Conservation (phyloP, 1,284 basidiomycete species). For the Microbotryomycetes sp. region DNA sequence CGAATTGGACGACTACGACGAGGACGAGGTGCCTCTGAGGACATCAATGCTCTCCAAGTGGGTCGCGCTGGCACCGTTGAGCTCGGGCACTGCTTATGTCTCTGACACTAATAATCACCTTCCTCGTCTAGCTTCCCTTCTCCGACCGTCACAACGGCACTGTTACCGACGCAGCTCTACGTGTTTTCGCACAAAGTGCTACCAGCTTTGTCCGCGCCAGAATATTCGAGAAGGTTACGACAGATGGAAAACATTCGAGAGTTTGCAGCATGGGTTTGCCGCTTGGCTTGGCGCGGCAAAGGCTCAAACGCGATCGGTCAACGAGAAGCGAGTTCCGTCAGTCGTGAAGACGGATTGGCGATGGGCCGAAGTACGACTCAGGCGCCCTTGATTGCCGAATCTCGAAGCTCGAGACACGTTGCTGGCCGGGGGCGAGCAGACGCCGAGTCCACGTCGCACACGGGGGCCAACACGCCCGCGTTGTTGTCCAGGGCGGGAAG, state of each 20-base stretch:
- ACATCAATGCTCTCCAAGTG: constrained; percentile 31
- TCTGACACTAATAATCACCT: background rate
- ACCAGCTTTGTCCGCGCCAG: constrained; percentile 16
- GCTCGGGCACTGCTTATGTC: background rate
- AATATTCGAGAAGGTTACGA: constrained; percentile 10
- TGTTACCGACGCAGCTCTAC: constrained; percentile 84
- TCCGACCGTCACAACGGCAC: constrained; percentile 58
- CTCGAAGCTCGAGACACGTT: background rate
- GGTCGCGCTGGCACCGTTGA: background rate
- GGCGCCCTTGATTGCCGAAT: background rate
- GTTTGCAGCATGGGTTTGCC: constrained; percentile 21
- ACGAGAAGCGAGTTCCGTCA: background rate
- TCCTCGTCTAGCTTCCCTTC: constrained; percentile 57
- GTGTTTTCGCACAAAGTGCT: constrained; percentile 48
- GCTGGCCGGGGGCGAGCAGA: background rate
- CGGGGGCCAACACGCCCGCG: constrained; percentile 27
- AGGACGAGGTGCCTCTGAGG: constrained; percentile 38
- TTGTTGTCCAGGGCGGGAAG: constrained; percentile 7
- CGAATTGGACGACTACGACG: constrained; percentile 36
- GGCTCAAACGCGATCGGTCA: constrained; percentile 7
- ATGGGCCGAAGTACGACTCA: constrained; percentile 14
- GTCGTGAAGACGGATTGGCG: constrained; percentile 11
- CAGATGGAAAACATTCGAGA: constrained; percentile 23
- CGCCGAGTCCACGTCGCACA: constrained; percentile 7
- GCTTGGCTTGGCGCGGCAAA: constrained; percentile 18